Evolutionary conservation across 2,329 filamentous ascomycete genomes (phyloP).

Genomic region (Diplodia sapinea): DNA sequence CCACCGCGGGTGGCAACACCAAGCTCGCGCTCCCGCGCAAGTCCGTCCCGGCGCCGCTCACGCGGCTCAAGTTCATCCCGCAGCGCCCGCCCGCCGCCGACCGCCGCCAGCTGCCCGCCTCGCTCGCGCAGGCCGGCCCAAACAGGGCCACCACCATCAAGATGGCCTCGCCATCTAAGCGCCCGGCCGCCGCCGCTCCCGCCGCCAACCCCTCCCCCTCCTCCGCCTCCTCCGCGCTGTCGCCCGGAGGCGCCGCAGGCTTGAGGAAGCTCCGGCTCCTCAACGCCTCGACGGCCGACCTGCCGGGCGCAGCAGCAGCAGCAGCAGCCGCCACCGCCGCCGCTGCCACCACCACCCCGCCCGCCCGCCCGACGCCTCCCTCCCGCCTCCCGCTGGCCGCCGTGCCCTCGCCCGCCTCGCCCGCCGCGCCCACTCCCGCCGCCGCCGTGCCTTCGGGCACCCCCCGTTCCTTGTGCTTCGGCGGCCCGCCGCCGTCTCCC

Average conservation of each 20-base stretch:
- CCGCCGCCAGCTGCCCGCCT: not conserved
- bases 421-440: not conserved
- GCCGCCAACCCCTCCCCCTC: not conserved
- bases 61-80: slow-evolving; percentile 21
- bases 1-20: not conserved
- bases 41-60: slow-evolving; percentile 23
- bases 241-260: not conserved
- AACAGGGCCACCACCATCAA: not conserved
- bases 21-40: slow-evolving; percentile 14
- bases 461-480: not conserved
- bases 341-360: not conserved
- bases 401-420: not conserved
- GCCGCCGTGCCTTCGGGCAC: not conserved
- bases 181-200: not conserved
- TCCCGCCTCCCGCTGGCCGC: not conserved
- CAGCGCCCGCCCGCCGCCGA: not conserved
- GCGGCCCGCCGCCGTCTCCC: not conserved
- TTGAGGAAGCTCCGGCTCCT: slow-evolving; percentile 20
- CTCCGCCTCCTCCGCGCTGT: not conserved
- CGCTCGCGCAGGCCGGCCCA: slow-evolving; percentile 9
- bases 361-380: not conserved
- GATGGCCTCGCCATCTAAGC: not conserved
- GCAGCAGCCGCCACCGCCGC: not conserved
- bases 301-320: not conserved
- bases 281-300: slow-evolving; percentile 19